A percentile compares a stretch with the other conserved stretches of the same genome.
These are phyloP conservation scores for Tylopilus felleus DNA, from an alignment of 768 basidiomycete species.

Conservation along the genomic window DNA sequence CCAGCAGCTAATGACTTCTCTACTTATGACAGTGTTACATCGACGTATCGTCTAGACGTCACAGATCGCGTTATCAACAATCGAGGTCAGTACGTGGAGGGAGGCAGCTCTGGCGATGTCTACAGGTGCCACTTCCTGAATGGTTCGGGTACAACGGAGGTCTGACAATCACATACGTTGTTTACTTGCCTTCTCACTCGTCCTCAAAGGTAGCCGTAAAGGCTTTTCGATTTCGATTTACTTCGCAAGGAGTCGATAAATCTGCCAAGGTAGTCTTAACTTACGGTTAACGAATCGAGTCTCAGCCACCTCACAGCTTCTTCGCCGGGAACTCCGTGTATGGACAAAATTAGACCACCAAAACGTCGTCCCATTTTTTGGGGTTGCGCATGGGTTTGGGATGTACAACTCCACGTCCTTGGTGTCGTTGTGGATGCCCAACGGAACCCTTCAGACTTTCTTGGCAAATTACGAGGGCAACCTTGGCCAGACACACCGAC, in stretches of 20 bases:
- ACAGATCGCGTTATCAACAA: not conserved
- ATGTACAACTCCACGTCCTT: constrained; percentile 12
- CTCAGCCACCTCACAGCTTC: constrained; percentile 1
- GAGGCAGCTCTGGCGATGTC: constrained; percentile 10
- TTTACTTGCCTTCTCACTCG: not conserved
- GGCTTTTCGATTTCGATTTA: constrained; percentile 17
- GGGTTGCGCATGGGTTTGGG: constrained; percentile 25
- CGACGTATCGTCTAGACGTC: not conserved
- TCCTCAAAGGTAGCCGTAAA: constrained; percentile 19
- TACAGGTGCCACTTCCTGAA: constrained; percentile 6
- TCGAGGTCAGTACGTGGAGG: not conserved
- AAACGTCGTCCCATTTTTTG: constrained; percentile 25
- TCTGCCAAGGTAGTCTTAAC: not conserved
- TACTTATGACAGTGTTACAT: not conserved
- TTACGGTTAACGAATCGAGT: too few species aligned
- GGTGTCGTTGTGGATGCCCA: not conserved
- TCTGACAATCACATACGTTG: not conserved
- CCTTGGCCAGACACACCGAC: not conserved
- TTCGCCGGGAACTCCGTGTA: constrained; percentile 21
- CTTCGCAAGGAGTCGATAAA: not conserved
- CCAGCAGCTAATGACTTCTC: not conserved
- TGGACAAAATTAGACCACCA: constrained; percentile 23
- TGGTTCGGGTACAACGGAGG: not conserved
- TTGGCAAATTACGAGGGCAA: constrained; percentile 2
- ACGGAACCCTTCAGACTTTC: constrained; percentile 17